Evolutionary conservation across 140 eudicot species (phyloP).

Genomic region (Flaveria floridana): DNA sequence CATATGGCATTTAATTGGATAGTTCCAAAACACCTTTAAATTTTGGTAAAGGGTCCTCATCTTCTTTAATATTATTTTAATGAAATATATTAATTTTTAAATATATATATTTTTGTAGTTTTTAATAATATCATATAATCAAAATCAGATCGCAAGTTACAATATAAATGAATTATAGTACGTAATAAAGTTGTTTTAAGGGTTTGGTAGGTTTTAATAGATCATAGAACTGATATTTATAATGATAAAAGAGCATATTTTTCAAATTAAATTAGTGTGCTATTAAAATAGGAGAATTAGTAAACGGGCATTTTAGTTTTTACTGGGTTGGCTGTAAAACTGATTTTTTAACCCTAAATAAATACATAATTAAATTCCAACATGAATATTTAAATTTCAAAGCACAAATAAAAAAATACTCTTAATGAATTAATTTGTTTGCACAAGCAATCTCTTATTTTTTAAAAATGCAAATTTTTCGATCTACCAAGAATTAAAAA

Average conservation of each 20-base stretch:
- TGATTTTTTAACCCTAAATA: neutral
- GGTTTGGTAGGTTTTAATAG: neutral
- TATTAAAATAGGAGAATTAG: neutral
- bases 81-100: neutral
- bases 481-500: too few relatives aligned
- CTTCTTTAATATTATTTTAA: conserved; percentile 19
- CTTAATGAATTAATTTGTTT: neutral
- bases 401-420: too few relatives aligned
- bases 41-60: conserved; percentile 42
- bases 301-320: neutral
- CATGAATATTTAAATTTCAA: too few relatives aligned
- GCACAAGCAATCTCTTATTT: too few relatives aligned
- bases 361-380: too few relatives aligned
- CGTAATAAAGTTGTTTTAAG: neutral
- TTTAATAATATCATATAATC: neutral
- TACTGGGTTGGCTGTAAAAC: neutral
- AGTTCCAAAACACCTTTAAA: conserved; percentile 37
- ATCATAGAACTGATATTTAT: too few relatives aligned
- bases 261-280: neutral
- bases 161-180: neutral
- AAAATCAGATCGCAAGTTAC: neutral
- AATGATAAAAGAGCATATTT: neutral
- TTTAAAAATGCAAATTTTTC: too few relatives aligned
- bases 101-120: neutral
- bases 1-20: conserved; percentile 48